Evolutionary conservation across 768 basidiomycete species (phyloP), one percentile per base, ranked within the genome.

Genomic region (Cystofilobasidium ferigula): DNA sequence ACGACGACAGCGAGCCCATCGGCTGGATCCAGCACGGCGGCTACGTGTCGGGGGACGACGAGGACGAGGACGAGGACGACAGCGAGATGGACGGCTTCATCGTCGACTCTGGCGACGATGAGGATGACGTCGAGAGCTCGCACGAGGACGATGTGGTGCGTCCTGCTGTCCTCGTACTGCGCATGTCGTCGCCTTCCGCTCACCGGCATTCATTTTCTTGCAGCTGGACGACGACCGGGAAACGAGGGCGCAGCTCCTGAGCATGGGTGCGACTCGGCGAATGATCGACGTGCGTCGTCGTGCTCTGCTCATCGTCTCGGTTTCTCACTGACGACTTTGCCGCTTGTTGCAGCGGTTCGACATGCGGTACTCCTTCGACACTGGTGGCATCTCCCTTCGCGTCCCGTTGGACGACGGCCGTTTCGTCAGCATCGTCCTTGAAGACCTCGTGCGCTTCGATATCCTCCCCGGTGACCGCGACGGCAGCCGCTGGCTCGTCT

Each of bases 61-160:
- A 53, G 8, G 48, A 53, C 48, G 24, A 53, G 2, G 51, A 54
- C 28, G 51, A 54, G 28, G 28, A 54, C 2, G 30, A 32, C 28
- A 54, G 51, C 51, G 51, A 32, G 30, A 13, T 30, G 51, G 51
- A 54, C 51, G 30, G 28, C 51, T 54, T 47, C 45, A 47, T 47
- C 45, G 22, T n/a, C 45, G 45, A 24, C 4, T 3, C 9, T n/a
- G 45, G 24, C 22, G 45, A 54, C 28, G 51, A 28, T 1, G 51
- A 54, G n/a, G 51, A 54, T 28, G 48, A 51, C 8, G 48, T 5
- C 6, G 48, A n/a, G n/a, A n/a, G n/a, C n/a, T n/a, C n/a, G n/a
- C n/a, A 26, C 48, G 48, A 51, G 24, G n/a, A 7, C 12, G 48
- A 13, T 24, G 9, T 8, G n/a, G 8, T 26, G 9, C 24, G 5